Conservation (phyloP, 768 basidiomycete species). For the Tricholoma furcatifolium region DNA sequence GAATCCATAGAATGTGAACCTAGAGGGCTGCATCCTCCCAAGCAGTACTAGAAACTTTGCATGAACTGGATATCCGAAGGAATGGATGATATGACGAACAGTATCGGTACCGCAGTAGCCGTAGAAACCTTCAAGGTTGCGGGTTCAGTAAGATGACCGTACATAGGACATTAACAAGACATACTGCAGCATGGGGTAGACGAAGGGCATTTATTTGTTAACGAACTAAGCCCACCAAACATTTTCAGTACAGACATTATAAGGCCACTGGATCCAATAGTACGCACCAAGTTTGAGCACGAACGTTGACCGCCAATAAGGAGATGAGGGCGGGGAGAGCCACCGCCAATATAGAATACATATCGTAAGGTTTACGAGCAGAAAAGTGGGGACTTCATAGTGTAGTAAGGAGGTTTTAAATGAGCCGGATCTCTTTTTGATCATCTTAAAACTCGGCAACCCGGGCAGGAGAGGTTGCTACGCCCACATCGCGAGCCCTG, state of each 20-base stretch:
- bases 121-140: slow-evolving; percentile 41
- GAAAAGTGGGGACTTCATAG: slow-evolving; percentile 1
- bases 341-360: slow-evolving; percentile 12
- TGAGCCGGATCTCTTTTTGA: slow-evolving; percentile 9
- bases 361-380: not conserved
- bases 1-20: slow-evolving; percentile 61
- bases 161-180: slow-evolving; percentile 18
- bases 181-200: slow-evolving; percentile 53
- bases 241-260: not conserved
- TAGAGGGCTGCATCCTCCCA: slow-evolving; percentile 86
- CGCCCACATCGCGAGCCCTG: too few relatives aligned
- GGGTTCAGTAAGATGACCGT: not conserved
- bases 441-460: slow-evolving; percentile 9
- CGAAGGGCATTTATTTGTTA: slow-evolving; percentile 40
- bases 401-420: slow-evolving; percentile 1
- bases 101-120: slow-evolving; percentile 49
- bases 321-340: slow-evolving; percentile 13
- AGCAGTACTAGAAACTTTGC: slow-evolving; percentile 55
- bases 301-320: slow-evolving; percentile 7
- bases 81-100: slow-evolving; percentile 29
- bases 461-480: slow-evolving; percentile 7
- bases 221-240: slow-evolving; percentile 33
- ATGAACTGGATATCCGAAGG: slow-evolving; percentile 2
- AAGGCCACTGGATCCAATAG: too few relatives aligned
- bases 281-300: slow-evolving; percentile 5